A percentile compares a stretch with the other conserved stretches of the same genome.
Conservation (phyloP, 2,329 filamentous ascomycete species). For the Colletotrichum sp. region DNA sequence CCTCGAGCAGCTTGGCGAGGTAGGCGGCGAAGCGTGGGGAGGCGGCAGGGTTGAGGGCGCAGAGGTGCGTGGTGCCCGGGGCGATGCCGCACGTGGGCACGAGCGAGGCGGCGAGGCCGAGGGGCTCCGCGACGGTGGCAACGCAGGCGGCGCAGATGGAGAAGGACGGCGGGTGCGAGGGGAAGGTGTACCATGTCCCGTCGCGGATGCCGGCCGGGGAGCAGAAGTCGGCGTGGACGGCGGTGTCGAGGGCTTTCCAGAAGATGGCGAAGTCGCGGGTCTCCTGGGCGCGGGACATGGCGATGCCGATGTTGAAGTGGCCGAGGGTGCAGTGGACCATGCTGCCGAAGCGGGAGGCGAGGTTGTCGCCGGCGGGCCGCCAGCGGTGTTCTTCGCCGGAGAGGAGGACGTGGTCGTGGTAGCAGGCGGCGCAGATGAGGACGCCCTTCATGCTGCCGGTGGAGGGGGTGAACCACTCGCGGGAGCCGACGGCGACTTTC, state of each 20-base stretch:
- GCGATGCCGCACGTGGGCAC: constrained; percentile 23
- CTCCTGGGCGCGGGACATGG: constrained; percentile 33
- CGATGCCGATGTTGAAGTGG: constrained; percentile 32
- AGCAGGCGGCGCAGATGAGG: constrained; percentile 41
- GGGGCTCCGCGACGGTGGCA: constrained; percentile 32
- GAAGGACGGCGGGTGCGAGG: constrained; percentile 35
- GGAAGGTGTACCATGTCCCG: constrained; percentile 37
- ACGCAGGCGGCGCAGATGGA: constrained; percentile 41
- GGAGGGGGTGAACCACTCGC: constrained; percentile 37
- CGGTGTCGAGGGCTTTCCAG: constrained; percentile 33
- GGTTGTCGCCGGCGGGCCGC: constrained; percentile 18
- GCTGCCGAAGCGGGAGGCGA: constrained; percentile 18
- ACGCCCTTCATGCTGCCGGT: constrained; percentile 26
- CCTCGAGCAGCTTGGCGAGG: constrained; percentile 27
- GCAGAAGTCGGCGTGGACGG: constrained; percentile 35
- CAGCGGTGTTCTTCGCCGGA: constrained; percentile 32
- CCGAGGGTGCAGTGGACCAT: constrained; percentile 33
- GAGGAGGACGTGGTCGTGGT: constrained; percentile 37
- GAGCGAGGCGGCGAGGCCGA: constrained; percentile 34
- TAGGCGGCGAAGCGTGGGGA: constrained; percentile 27
- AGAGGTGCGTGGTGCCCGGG: constrained; percentile 28
- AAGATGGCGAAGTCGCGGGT: constrained; percentile 35
- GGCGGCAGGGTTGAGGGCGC: constrained; percentile 38
- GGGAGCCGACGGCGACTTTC: constrained; percentile 24
- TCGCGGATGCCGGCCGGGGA: constrained; percentile 31